Evolutionary conservation across 2,329 filamentous ascomycete genomes (phyloP), one percentile per base, ranked within the genome.

Genomic region (Penicillium griseofulvum): DNA sequence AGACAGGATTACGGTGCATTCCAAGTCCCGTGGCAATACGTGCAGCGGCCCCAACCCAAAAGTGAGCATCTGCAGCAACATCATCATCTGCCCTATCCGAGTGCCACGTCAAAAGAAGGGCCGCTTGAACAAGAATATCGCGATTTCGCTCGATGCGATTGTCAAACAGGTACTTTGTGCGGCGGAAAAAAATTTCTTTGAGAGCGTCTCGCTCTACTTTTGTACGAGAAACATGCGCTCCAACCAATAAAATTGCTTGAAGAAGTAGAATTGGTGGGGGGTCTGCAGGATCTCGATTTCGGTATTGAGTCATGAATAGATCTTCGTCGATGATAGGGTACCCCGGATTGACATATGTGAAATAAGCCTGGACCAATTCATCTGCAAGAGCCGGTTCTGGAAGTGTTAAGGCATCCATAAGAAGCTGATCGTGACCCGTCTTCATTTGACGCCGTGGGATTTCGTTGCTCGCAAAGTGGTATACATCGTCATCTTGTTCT

Each of bases 21-120:
- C 81, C 81, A 50, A 83, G 68, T 0, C 81, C 81, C 0, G 79
- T 76, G 2, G 80, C 81, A 33, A 79, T 81, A 5, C 81, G 74
- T 17, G 75, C 74, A 5, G 80, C 81, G 4, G 81, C 73, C 2
- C 81, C 81, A 7, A 83, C 73, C 81, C 81, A 83, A 56, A 77
- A 71, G 58, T 75, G 81, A 16, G 78, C 76, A 59, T 83, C 83
- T 37, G 80, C 78, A 5, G 80, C 71, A 7, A 83, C 78, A 64
- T 83, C 80, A 58, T 84, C 81, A 24, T 80, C 79, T 14, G 79
- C 76, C 9, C 67, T 68, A 46, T 83, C 80, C 1, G 80, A 78
- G 58, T 82, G 78, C 82, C 81, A 84, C 2, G 80, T 83, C 49
- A 84, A 61, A 1, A 84, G 73, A 22, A 84, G 68, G 2, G 81